Conservation (phyloP, 768 basidiomycete species). For the Mycena crocata region DNA sequence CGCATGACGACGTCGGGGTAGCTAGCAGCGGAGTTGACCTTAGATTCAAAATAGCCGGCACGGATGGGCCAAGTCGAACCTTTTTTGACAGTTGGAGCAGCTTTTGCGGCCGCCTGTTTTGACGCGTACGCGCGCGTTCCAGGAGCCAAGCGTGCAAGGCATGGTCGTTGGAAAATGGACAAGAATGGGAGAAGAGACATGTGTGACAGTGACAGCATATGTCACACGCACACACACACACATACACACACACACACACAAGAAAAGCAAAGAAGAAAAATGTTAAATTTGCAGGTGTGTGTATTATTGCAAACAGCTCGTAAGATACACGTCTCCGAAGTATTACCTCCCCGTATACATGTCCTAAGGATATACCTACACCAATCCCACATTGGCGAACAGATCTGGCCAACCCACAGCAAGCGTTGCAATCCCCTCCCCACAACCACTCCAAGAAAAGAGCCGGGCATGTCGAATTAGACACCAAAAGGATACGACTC, state of each 20-base stretch:
- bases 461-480: no score
- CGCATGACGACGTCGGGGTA: slow-evolving; percentile 69
- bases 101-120: neutral
- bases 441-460: no score
- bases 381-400: no score
- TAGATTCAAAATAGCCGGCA: neutral
- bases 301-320: neutral
- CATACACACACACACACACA: neutral
- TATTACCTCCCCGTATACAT: no score
- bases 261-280: neutral
- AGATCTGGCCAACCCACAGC: no score
- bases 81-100: neutral
- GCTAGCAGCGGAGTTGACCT: slow-evolving; percentile 28
- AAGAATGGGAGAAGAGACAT: slow-evolving; percentile 23
- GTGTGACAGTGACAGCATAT: neutral
- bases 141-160: slow-evolving; percentile 4
- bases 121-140: slow-evolving; percentile 24
- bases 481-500: no score
- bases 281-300: no score
- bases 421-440: no score
- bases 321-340: no score
- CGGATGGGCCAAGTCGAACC: neutral
- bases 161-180: slow-evolving; percentile 13
- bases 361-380: no score
- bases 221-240: neutral